phyloP scores from a whole-genome alignment of 768 basidiomycete genomes.

The Hypholoma fasciculare region DNA sequence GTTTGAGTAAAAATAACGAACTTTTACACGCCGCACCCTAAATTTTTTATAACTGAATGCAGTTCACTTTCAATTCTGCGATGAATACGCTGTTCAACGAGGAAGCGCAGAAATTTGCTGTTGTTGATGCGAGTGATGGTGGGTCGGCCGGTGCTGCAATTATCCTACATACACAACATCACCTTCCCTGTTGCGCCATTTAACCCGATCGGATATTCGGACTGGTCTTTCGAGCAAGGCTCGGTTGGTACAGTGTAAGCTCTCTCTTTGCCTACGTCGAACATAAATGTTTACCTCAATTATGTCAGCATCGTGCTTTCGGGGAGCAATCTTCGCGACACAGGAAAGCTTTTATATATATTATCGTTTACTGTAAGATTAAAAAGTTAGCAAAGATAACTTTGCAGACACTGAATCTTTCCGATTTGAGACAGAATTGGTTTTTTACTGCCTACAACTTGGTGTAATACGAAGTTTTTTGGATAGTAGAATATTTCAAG shows the following conservation, averaged over 20 bases:
- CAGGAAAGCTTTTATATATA: neutral
- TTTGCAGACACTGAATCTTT: slow-evolving; percentile 2
- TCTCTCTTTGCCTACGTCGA: neutral
- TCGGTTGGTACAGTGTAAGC: slow-evolving; percentile 4
- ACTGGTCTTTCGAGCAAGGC: slow-evolving; percentile 8
- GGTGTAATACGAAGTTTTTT: too few relatives aligned
- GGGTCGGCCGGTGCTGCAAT: slow-evolving; percentile 7
- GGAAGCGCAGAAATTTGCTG: slow-evolving; percentile 11
- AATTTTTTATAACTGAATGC: neutral
- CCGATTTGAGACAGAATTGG: slow-evolving; percentile 10
- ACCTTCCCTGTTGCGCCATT: slow-evolving; percentile 4
- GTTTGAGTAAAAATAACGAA: too few relatives aligned
- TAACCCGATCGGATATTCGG: slow-evolving; percentile 7
- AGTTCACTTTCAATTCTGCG: slow-evolving; percentile 9
- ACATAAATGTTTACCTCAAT: too few relatives aligned
- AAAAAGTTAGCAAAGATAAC: neutral
- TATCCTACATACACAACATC: slow-evolving; percentile 4
- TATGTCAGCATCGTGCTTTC: slow-evolving; percentile 2
- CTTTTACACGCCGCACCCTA: too few relatives aligned
- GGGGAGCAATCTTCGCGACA: slow-evolving; percentile 6
- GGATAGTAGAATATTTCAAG: too few relatives aligned
- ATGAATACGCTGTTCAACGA: slow-evolving; percentile 8
- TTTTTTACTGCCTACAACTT: slow-evolving; percentile 5
- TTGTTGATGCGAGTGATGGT: slow-evolving; percentile 8
- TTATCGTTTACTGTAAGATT: too few relatives aligned